A percentile compares a stretch with the other conserved stretches of the same genome.
phyloP scores from a whole-genome alignment of 2,329 filamentous ascomycete genomes.

The Pseudogymnoascus sp. region DNA sequence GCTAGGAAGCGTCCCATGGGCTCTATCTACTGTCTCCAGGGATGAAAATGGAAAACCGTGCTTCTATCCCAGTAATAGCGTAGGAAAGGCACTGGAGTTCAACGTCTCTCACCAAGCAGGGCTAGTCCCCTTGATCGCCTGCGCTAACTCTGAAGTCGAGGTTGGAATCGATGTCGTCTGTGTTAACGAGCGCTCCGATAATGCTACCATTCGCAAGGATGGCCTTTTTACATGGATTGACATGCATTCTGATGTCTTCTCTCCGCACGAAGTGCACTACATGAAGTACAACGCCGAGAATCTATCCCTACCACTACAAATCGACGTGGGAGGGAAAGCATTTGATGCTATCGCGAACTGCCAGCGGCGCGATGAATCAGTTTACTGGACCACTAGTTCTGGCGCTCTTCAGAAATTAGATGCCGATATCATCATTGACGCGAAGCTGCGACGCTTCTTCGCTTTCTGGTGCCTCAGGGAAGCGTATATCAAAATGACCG shows the following conservation, averaged over 20 bases:
- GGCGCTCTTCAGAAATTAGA: constrained; percentile 32
- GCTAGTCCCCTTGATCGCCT: constrained; percentile 60
- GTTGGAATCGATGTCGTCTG: constrained; percentile 74
- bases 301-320: constrained; percentile 17
- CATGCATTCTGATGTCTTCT: constrained; percentile 66
- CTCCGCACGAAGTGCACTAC: constrained; percentile 52
- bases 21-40: constrained; percentile 49
- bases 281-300: constrained; percentile 46
- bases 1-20: constrained; percentile 55
- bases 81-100: constrained; percentile 39
- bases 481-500: constrained; percentile 77
- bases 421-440: constrained; percentile 42
- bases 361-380: constrained; percentile 22
- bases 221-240: constrained; percentile 65
- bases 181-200: constrained; percentile 62
- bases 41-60: constrained; percentile 43
- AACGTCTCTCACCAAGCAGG: constrained; percentile 77
- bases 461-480: constrained; percentile 74
- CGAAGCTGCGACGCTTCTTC: constrained; percentile 65
- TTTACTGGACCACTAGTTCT: constrained; percentile 16
- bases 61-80: constrained; percentile 26
- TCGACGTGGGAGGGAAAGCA: not conserved
- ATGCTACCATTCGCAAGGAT: constrained; percentile 46
- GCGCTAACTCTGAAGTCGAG: constrained; percentile 32
- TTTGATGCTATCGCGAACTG: constrained; percentile 23